Evolutionary conservation across 2,329 filamentous ascomycete genomes (phyloP), one percentile per base, ranked within the genome.

Genomic region (Nannizziopsis arthrosporioides): DNA sequence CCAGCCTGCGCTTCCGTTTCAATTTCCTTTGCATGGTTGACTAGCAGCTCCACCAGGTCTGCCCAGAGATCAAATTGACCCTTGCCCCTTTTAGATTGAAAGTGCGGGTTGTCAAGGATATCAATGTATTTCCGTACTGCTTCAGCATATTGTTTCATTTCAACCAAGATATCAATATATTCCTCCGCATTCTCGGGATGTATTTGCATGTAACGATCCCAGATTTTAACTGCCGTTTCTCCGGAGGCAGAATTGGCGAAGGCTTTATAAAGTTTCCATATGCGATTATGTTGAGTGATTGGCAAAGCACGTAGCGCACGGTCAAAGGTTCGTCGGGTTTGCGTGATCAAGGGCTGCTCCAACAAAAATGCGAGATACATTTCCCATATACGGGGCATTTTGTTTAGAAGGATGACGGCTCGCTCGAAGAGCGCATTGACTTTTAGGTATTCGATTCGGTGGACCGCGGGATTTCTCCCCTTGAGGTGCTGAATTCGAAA

Each of bases 371-470:
- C 77, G 53, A 98, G 80, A 64, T 95, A 98, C 81, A 96, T 86
- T 64, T 95, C 89, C 93, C 92, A 98, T 62, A 98, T 92, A 56
- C 81, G 79, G 18, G 93, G 92, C 92, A 98, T 98, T 70, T 98
- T 98, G 70, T 98, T 95, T 53, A 98, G 77, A 36, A 98, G 75
- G 50, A 95, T 85, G 44, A 98, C 72, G 2, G 92, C 89, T 57
- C 86, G 79, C 69, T 98, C 92, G 63, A 94, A 98, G 36, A 96
- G 78, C 47, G 85, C 77, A 64, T 98, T 98, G 63, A 96, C 88
- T 68, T 96, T 98, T 61, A 81, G 77, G 68, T 84, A 96, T 61
- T 98, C 89, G 51, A 77, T 71, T 45, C 80, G 79, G 64, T 85
- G 87, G 49, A 81, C 76, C 48, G 85, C 84, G 10, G 90, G 81